Base-by-base conservation (phyloP, 2,329 filamentous ascomycete genomes). In the Hymenoscyphus fructigenus region DNA sequence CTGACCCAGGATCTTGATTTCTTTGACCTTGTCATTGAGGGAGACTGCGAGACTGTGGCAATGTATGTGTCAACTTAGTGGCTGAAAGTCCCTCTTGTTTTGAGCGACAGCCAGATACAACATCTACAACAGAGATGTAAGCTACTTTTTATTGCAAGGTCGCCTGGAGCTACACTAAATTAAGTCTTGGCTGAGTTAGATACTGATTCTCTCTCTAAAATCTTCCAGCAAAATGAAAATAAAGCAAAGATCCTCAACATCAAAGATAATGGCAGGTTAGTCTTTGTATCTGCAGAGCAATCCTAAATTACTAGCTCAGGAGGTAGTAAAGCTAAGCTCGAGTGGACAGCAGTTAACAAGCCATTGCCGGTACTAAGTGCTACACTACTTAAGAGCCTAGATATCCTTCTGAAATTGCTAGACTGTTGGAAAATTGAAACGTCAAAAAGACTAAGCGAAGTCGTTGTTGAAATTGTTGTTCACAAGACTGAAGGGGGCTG, bases 1-100 rank as follows among this genome's bases (percentile, higher is more conserved):
- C 12, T 17, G 9, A 41, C 15, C 36, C 15, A 41, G 10, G 36
- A 41, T 41, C 36, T 41, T 41, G 12, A 41, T 41, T 41, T 41
- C 36, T 41, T 41, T 17, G 10, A 41, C 36, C 12, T 41, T 15
- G 12, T 41, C 15, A 41, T 41, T 41, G 9, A 41, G 10, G 12
- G 10, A 17, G 15, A 41, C 36, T 94, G 91, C 73, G 93, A 98
- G 75, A 88, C 91, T 69, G 89, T 97, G 29, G 94, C 93, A 62
- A 65, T 56, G 65, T 65, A 68, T 50, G 57, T 67, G 14, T 68
- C 62, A 7, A 68, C 32, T 58, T 68, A 57, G 66, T 68, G 58
- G 60, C 36, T 68, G 17, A 62, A 63, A 23, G 60, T 59, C 57
- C 62, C 66, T 57, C 23, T 38, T 65, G 28, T 68, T 59, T 63